phyloP scores from a whole-genome alignment of 1,284 basidiomycete genomes.

The Naganishia albida region DNA sequence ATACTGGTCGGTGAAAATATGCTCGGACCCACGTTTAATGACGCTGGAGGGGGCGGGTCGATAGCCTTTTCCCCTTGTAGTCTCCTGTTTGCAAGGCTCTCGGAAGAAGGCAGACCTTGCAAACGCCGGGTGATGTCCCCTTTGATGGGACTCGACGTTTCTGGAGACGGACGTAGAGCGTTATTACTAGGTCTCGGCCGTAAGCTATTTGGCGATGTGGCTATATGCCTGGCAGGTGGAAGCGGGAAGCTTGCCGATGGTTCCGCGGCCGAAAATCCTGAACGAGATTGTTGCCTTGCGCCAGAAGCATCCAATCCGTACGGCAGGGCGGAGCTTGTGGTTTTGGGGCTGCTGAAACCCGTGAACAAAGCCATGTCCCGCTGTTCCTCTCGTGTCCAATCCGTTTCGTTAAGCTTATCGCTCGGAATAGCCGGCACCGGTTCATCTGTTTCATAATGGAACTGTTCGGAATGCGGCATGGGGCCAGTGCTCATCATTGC shows the following conservation, averaged over 20 bases:
- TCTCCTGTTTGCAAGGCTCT: not conserved
- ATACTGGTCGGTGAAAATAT: constrained; percentile 20
- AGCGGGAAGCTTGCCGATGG: constrained; percentile 4
- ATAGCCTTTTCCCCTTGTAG: not conserved
- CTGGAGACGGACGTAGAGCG: not conserved
- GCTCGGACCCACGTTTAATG: not conserved
- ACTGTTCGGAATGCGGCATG: constrained; percentile 26
- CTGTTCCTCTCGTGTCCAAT: constrained; percentile 14
- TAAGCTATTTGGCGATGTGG: constrained; percentile 11
- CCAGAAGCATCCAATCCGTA: not conserved
- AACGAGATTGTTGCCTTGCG: no score
- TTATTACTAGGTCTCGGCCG: constrained; percentile 10
- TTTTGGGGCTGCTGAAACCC: constrained; percentile 1
- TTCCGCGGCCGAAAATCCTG: no score
- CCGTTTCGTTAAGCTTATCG: not conserved
- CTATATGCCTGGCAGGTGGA: constrained; percentile 13
- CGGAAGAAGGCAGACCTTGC: not conserved
- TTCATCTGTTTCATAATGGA: constrained; percentile 9
- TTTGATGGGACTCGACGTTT: not conserved
- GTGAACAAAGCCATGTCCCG: constrained; percentile 16
- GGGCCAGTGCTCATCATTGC: constrained; percentile 28
- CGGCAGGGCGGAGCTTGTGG: not conserved
- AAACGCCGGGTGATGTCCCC: not conserved
- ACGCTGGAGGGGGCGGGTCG: not conserved
- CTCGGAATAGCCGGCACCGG: not conserved